Evolutionary conservation across 805 yeast species (phyloP).

Genomic region (Myxozyma nipponensis): DNA sequence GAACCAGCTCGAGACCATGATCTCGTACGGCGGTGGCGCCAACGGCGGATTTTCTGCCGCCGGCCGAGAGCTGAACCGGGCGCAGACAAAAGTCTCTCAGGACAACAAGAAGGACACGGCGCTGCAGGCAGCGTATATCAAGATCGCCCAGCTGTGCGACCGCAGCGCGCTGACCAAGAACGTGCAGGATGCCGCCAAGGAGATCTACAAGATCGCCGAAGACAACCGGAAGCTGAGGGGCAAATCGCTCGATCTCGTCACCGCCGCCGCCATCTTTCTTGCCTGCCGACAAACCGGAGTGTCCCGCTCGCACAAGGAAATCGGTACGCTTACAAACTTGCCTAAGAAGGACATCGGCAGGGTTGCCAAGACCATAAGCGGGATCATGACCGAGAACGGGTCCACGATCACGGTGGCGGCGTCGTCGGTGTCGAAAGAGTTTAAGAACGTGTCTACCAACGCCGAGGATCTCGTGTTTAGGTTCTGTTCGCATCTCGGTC

Average conservation of each 20-base stretch:
- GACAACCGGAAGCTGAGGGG: slow-evolving; percentile 85
- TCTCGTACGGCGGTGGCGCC: slow-evolving; percentile 78
- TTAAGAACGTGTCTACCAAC: slow-evolving; percentile 73
- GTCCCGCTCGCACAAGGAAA: slow-evolving; percentile 92
- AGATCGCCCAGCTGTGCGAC: slow-evolving; percentile 93
- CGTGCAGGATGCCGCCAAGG: slow-evolving; percentile 96
- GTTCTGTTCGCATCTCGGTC: slow-evolving; percentile 91
- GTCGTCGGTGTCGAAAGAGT: slow-evolving; percentile 40
- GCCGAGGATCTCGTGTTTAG: slow-evolving; percentile 95
- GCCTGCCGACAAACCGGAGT: slow-evolving; percentile 94
- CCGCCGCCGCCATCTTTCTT: slow-evolving; percentile 93
- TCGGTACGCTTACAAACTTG: slow-evolving; percentile 90
- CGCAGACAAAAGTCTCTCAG: slow-evolving; percentile 79
- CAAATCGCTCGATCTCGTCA: slow-evolving; percentile 85
- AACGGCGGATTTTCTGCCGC: slow-evolving; percentile 79
- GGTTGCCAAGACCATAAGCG: slow-evolving; percentile 71
- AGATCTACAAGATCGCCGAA: slow-evolving; percentile 85
- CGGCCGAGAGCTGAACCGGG: slow-evolving; percentile 86
- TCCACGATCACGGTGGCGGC: slow-evolving; percentile 29
- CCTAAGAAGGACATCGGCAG: slow-evolving; percentile 91
- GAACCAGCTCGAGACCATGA: slow-evolving; percentile 87
- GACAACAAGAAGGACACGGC: slow-evolving; percentile 80
- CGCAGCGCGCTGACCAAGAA: slow-evolving; percentile 92
- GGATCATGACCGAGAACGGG: slow-evolving; percentile 41
- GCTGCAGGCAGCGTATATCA: slow-evolving; percentile 81